Evolutionary conservation across 2,329 filamentous ascomycete genomes (phyloP), one percentile per base, ranked within the genome.

Genomic region (Stenocarpella maydis): DNA sequence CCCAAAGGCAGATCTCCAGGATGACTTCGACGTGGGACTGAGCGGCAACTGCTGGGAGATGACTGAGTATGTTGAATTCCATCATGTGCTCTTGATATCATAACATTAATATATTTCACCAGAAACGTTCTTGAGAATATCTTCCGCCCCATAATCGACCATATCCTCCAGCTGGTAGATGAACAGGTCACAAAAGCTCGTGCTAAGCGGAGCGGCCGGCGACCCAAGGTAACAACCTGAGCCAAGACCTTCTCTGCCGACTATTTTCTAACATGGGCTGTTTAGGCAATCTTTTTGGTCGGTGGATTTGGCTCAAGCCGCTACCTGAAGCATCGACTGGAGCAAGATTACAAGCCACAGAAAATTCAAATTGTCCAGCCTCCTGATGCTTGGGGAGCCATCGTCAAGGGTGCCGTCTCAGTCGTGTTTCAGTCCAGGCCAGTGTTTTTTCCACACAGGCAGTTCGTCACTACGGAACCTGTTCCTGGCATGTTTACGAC

Each of bases 261-360:
- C n/a, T 9, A 34, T 34, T 34, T 34, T 34, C 4, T 34, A 34
- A 34, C n/a, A n/a, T n/a, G n/a, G n/a, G n/a, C n/a, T n/a, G 9
- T 9, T 34, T 34, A 68, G 49, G 47, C n/a, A 37, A 39, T 69
- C 15, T 69, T 69, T 6, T 41, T 69, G 0, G 67, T 69, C 0
- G 67, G 67, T 1, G 67, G 67, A 1, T 69, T 69, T n/a, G 67
- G 67, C 4, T 65, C 67, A 2, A 69, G 60, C 21, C n/a, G 39
- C 7, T 69, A 65, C 31, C 28, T 69, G 12, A 69, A 58, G 17
- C 4, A 28, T 2, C 28, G 49, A 0, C 58, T 69, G 4, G 4
- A 65, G 3, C 5, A 26, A 0, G 21, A 28, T 0, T 69, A 65
- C 28, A 17, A 31, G 15, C 3, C 19, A 3, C 17, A 39, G 10